A percentile compares a stretch with the other conserved stretches of the same genome.
phyloP scores from a whole-genome alignment of 768 basidiomycete genomes.

The Leccinellum luteum region DNA sequence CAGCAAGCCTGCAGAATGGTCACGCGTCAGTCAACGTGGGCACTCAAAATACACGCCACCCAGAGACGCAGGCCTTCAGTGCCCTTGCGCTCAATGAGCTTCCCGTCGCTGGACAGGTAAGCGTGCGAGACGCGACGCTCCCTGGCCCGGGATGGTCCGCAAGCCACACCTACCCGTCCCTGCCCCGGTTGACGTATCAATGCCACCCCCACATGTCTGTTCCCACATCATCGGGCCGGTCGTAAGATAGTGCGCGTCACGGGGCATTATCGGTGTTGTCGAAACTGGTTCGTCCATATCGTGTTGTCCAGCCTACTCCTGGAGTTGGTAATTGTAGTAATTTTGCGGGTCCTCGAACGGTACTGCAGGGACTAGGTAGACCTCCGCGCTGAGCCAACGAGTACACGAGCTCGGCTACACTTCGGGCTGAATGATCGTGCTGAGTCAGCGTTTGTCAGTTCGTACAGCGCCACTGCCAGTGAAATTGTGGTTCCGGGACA shows the following conservation, averaged over 20 bases:
- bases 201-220: too few species aligned
- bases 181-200: slow-evolving; percentile 96
- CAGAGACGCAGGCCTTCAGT: slow-evolving; percentile 66
- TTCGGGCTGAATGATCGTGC: too few species aligned
- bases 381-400: slow-evolving; percentile 96
- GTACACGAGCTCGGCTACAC: too few species aligned
- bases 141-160: slow-evolving; percentile 91
- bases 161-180: slow-evolving; percentile 90
- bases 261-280: slow-evolving; percentile 91
- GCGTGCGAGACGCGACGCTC: slow-evolving; percentile 85
- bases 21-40: neutral
- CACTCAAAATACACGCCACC: neutral
- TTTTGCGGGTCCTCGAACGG: slow-evolving; percentile 90
- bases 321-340: slow-evolving; percentile 99
- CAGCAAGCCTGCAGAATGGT: slow-evolving; percentile 48
- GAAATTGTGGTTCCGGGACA: too few species aligned
- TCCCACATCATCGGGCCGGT: slow-evolving; percentile 98
- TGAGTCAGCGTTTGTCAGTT: too few species aligned
- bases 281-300: slow-evolving; percentile 98
- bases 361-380: slow-evolving; percentile 93
- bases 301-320: slow-evolving; percentile 89
- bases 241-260: too few species aligned
- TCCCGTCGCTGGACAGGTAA: slow-evolving; percentile 77
- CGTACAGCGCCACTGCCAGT: too few species aligned
- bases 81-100: slow-evolving; percentile 70